Conservation (phyloP, 2,329 filamentous ascomycete genomes). For the Talaromyces marneffei region DNA sequence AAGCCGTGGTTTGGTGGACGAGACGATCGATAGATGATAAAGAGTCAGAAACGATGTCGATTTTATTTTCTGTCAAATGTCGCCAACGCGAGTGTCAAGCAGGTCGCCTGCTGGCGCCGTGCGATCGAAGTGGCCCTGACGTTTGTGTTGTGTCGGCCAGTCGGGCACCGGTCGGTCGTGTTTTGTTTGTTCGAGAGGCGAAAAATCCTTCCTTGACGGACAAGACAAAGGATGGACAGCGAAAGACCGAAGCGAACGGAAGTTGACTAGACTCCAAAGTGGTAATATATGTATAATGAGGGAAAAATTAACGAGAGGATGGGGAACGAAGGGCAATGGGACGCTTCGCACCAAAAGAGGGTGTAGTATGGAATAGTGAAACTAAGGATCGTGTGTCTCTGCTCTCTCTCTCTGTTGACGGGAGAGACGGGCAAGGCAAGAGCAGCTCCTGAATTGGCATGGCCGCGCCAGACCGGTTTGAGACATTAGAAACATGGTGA, state of each 20-base stretch:
- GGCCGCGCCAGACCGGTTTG: constrained; percentile 4
- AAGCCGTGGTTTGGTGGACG: constrained; percentile 14
- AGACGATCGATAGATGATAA: constrained; percentile 1
- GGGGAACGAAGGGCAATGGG: neutral
- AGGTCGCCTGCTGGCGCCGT: constrained; percentile 12
- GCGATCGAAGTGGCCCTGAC: constrained; percentile 7
- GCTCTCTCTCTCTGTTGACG: neutral
- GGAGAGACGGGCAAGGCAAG: neutral
- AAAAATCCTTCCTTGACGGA: constrained; percentile 1
- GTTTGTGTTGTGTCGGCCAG: neutral
- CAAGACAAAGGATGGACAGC: neutral
- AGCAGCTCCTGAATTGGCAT: constrained; percentile 8
- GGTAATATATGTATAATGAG: neutral
- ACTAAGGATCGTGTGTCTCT: constrained; percentile 5
- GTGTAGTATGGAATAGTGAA: neutral
- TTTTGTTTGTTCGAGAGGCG: neutral
- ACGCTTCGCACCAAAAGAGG: constrained; percentile 2
- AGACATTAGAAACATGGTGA: constrained; percentile 12
- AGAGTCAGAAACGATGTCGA: neutral
- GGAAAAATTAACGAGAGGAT: constrained; percentile 9
- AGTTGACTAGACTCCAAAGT: neutral
- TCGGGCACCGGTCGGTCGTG: neutral
- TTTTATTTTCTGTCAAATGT: neutral
- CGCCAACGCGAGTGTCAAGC: neutral
- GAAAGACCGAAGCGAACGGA: neutral